These are phyloP conservation scores for Thalassiosira profunda DNA, from an alignment of 108 stramenopile species.

Conservation along the genomic window DNA sequence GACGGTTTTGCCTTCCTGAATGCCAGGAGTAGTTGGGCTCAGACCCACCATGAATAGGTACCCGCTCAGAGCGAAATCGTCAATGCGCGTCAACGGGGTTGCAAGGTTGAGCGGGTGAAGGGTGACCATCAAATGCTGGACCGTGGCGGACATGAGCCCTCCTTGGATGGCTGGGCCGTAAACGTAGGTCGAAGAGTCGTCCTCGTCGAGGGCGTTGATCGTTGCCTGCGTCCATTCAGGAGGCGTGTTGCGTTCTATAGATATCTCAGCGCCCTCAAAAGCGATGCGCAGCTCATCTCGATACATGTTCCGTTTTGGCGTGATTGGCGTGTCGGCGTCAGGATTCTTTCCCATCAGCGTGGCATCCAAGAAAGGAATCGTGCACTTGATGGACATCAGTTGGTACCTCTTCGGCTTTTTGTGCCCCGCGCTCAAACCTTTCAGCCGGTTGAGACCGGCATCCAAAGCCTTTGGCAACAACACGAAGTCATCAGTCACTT, in stretches of 20 bases:
- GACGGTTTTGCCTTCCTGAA: slow-evolving; percentile 14
- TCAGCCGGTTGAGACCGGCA: slow-evolving; percentile 35
- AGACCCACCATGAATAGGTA: slow-evolving; percentile 28
- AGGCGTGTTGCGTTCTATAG: slow-evolving; percentile 48
- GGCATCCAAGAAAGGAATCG: slow-evolving; percentile 31
- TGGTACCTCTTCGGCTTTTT: slow-evolving; percentile 32
- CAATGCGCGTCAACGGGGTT: slow-evolving; percentile 34
- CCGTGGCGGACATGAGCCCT: slow-evolving; percentile 23
- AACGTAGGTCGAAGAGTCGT: slow-evolving; percentile 18
- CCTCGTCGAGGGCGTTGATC: slow-evolving; percentile 46
- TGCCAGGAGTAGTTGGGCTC: slow-evolving; percentile 38
- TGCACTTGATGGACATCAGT: slow-evolving; percentile 42
- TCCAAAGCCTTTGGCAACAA: slow-evolving; percentile 36
- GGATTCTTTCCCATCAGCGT: slow-evolving; percentile 33
- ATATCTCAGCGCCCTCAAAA: slow-evolving; percentile 31
- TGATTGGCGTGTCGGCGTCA: background rate
- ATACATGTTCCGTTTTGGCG: background rate
- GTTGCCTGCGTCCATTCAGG: slow-evolving; percentile 32
- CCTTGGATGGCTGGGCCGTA: slow-evolving; percentile 51
- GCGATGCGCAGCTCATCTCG: slow-evolving; percentile 38
- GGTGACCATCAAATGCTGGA: slow-evolving; percentile 21
- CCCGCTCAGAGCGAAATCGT: slow-evolving; percentile 32
- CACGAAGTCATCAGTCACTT: slow-evolving; percentile 44
- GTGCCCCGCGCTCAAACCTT: background rate
- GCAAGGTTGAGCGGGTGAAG: slow-evolving; percentile 43